A percentile compares a stretch with the other conserved stretches of the same genome.
Conservation (phyloP, 2,329 filamentous ascomycete species). For the Colletotrichum limetticola region DNA sequence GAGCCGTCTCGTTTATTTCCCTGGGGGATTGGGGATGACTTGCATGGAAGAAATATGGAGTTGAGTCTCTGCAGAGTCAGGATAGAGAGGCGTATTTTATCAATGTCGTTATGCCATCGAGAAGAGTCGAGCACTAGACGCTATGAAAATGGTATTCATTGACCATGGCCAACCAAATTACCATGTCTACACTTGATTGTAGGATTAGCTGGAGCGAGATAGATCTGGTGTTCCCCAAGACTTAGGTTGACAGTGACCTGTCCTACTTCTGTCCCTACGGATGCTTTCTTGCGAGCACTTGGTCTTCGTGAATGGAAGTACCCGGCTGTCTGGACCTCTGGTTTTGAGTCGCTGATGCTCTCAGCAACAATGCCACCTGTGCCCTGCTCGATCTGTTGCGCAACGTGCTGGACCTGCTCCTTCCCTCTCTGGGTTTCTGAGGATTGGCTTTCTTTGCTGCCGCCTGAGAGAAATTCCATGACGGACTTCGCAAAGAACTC, state of each 20-base stretch:
- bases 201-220: neutral
- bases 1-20: neutral
- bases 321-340: no score
- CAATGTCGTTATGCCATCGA: neutral
- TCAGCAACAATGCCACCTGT: no score
- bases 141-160: neutral
- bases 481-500: neutral
- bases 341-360: no score
- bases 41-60: slow-evolving; percentile 5
- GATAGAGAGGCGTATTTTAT: no score
- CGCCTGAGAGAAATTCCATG: neutral
- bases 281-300: neutral
- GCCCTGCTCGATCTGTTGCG: no score
- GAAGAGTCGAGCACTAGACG: neutral
- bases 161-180: neutral
- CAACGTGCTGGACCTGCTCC: no score
- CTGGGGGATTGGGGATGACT: neutral
- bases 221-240: neutral
- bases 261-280: neutral
- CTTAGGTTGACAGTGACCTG: neutral
- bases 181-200: neutral
- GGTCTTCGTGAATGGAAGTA: neutral
- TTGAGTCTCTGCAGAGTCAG: neutral
- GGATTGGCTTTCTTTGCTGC: neutral
- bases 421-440: neutral